A percentile compares a stretch with the other conserved stretches of the same genome.
Evolutionary conservation across 768 basidiomycete genomes (phyloP).

Genomic region (Gelatoporia subvermispora): DNA sequence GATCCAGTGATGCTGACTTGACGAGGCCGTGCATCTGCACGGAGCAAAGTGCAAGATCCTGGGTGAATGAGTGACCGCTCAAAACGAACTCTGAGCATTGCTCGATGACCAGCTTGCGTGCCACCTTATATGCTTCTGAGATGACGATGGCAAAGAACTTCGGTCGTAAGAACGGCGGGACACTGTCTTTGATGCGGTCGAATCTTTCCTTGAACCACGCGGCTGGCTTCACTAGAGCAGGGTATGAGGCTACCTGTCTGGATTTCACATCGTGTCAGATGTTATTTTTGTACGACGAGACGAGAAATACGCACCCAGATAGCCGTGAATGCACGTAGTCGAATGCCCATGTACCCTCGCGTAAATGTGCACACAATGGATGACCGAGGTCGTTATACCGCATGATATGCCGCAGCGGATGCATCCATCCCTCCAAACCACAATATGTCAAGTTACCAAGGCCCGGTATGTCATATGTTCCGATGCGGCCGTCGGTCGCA

Average conservation of each 20-base stretch:
- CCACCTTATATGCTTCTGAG: constrained; percentile 89
- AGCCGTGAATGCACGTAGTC: constrained; percentile 80
- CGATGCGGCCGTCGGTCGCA: constrained; percentile 75
- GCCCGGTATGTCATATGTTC: constrained; percentile 77
- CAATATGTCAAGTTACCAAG: constrained; percentile 80
- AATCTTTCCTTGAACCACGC: constrained; percentile 88
- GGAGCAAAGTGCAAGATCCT: constrained; percentile 80
- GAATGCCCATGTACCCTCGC: constrained; percentile 87
- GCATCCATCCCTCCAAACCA: constrained; percentile 98
- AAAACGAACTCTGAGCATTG: constrained; percentile 85
- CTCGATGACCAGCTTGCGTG: constrained; percentile 76
- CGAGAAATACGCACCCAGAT: constrained; percentile 47
- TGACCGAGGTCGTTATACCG: constrained; percentile 91
- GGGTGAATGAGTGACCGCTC: constrained; percentile 83
- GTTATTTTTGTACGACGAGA: background rate
- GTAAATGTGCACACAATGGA: constrained; percentile 80
- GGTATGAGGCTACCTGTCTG: constrained; percentile 60
- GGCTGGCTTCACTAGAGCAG: constrained; percentile 64
- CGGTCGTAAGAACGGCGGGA: constrained; percentile 86
- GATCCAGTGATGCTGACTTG: constrained; percentile 84
- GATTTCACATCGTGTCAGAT: constrained; percentile 1
- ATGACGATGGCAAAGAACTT: constrained; percentile 95
- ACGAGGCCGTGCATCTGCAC: constrained; percentile 91
- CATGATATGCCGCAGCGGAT: constrained; percentile 78
- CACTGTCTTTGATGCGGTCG: constrained; percentile 65